Conservation (phyloP, 148 eudicot species). For the Hydrangea macrophylla region DNA sequence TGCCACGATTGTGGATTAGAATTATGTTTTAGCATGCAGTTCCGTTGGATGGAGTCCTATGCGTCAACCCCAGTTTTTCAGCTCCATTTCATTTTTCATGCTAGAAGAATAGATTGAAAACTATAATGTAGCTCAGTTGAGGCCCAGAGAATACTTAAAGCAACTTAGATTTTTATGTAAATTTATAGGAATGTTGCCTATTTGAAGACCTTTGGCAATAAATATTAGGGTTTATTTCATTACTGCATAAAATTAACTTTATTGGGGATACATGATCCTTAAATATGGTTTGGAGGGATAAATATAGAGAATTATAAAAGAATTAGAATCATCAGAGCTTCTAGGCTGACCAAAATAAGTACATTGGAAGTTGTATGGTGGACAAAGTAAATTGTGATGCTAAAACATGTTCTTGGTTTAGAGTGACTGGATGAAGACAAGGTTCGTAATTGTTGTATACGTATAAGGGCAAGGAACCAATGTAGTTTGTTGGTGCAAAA, state of each 20-base stretch:
- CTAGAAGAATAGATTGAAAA: neutral
- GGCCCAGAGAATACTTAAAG: neutral
- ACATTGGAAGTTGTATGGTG: neutral
- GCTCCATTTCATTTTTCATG: neutral
- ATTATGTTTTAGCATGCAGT: neutral
- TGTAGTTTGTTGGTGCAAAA: neutral
- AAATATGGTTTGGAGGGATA: neutral
- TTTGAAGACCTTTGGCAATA: neutral
- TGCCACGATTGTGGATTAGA: neutral
- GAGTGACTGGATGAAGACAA: neutral
- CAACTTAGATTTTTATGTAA: too few relatives aligned
- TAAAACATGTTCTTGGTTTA: neutral
- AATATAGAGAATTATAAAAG: neutral
- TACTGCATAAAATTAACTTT: neutral
- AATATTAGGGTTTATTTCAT: neutral
- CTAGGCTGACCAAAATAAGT: neutral
- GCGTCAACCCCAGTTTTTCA: neutral
- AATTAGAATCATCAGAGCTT: neutral
- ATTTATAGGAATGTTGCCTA: neutral
- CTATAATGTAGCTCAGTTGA: neutral
- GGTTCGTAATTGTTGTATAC: neutral
- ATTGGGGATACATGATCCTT: neutral
- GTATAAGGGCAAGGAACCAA: neutral
- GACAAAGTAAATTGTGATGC: neutral
- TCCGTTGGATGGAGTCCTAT: neutral